phyloP scores from a whole-genome alignment of 805 yeast species.

The Sungouiozyma ichnusensis region DNA sequence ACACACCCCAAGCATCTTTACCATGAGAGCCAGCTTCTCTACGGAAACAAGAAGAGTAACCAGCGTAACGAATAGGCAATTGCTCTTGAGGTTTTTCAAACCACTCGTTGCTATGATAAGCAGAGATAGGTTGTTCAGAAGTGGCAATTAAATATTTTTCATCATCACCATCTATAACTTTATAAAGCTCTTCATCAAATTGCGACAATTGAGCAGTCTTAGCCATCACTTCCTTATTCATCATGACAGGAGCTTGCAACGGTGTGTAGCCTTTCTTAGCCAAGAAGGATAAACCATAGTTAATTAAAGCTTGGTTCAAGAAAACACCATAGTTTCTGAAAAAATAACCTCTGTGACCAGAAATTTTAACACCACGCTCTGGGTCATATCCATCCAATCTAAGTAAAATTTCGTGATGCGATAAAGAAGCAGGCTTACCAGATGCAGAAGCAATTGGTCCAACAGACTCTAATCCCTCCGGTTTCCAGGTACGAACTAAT shows the following conservation, averaged over 20 bases:
- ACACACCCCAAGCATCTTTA: conserved; percentile 99
- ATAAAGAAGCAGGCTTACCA: conserved; percentile 63
- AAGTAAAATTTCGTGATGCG: conserved; percentile 91
- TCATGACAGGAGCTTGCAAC: conserved; percentile 97
- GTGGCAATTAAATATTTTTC: conserved; percentile 97
- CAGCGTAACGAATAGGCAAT: conserved; percentile 93
- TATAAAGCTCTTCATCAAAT: conserved; percentile 95
- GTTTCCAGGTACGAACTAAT: conserved; percentile 78
- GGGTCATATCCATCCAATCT: conserved; percentile 97
- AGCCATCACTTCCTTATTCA: conserved; percentile 99
- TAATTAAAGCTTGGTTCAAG: conserved; percentile 94
- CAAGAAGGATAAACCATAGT: conserved; percentile 84
- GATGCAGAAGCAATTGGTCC: conserved; percentile 67
- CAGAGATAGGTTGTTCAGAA: conserved; percentile 97
- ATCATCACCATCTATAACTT: conserved; percentile 93
- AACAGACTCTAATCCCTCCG: conserved; percentile 51
- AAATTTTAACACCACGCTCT: conserved; percentile 94
- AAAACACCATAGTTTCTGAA: conserved; percentile 92
- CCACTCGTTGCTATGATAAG: conserved; percentile 97
- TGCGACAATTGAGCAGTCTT: conserved; percentile 97
- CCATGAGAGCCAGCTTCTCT: conserved; percentile 99
- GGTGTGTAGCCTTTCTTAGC: conserved; percentile 73
- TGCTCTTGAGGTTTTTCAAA: conserved; percentile 95
- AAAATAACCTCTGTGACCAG: conserved; percentile 98
- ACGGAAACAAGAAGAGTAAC: conserved; percentile 97